Percentiles rank a stretch among this genome's conserved stretches.
Conservation (phyloP, 805 yeast species). For the Sungouiella thailandica region DNA sequence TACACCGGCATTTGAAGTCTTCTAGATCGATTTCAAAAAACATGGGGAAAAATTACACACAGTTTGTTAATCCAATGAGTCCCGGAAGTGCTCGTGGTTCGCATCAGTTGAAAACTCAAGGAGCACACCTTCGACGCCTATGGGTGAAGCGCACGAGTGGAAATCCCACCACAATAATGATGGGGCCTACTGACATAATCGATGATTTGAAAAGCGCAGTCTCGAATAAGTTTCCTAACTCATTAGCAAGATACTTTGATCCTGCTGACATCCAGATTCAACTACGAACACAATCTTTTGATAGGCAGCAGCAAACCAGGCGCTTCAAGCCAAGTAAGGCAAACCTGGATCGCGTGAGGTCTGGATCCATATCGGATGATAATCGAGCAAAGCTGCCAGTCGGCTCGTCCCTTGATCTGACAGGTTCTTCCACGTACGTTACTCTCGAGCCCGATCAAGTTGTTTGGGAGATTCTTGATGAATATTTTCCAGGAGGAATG, state of each 20-base stretch:
- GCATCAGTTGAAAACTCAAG: neutral
- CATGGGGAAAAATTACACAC: too few relatives aligned
- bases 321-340: neutral
- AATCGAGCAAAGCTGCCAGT: neutral
- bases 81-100: neutral
- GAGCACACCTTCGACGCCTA: slow-evolving; percentile 34
- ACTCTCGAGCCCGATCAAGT: slow-evolving; percentile 55
- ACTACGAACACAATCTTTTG: neutral
- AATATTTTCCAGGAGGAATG: slow-evolving; percentile 66
- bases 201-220: slow-evolving; percentile 78
- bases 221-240: slow-evolving; percentile 60
- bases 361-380: neutral
- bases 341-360: neutral
- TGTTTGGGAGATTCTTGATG: slow-evolving; percentile 55
- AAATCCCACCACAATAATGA: slow-evolving; percentile 65
- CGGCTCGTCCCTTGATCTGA: too few relatives aligned
- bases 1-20: neutral
- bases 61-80: too few relatives aligned
- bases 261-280: slow-evolving; percentile 55
- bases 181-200: slow-evolving; percentile 58
- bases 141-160: slow-evolving; percentile 52
- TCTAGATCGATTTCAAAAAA: too few relatives aligned
- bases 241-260: slow-evolving; percentile 56
- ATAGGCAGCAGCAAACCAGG: neutral
- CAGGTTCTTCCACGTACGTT: neutral